A percentile compares a stretch with the other conserved stretches of the same genome.
Evolutionary conservation across 257 asterid species (phyloP).

Genomic region (Fraxinus americana): DNA sequence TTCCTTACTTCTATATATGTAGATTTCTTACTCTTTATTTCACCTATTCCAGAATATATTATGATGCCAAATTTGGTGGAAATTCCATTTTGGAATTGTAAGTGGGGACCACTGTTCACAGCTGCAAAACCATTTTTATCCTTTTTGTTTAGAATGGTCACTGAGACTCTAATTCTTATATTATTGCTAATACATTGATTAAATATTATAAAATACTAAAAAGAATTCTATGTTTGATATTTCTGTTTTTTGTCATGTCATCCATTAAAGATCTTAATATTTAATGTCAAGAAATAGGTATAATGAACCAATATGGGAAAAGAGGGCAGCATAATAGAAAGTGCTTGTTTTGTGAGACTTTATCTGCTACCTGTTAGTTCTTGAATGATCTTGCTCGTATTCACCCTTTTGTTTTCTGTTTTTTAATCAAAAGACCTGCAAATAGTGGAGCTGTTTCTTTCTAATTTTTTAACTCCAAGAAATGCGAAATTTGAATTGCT

Average conservation of each 20-base stretch:
- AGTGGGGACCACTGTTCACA: neutral
- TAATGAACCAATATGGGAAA: neutral
- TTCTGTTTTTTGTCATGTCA: neutral
- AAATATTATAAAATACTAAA: neutral
- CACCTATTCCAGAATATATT: constrained; percentile 10
- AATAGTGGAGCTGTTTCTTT: neutral
- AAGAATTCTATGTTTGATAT: neutral
- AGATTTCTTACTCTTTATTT: constrained; percentile 2
- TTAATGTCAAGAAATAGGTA: neutral
- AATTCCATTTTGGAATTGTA: neutral
- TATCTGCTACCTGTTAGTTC: constrained; percentile 3
- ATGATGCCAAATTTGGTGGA: neutral
- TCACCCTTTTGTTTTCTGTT: neutral
- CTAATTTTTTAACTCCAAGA: neutral
- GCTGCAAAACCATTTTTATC: neutral
- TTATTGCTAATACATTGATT: neutral
- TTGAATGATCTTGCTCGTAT: neutral
- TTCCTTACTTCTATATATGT: neutral
- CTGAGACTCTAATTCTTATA: neutral
- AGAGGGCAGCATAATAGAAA: neutral
- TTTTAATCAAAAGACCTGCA: neutral
- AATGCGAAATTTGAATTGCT: neutral
- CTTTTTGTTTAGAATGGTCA: neutral
- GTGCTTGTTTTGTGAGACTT: neutral
- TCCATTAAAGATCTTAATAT: neutral